These are phyloP conservation scores for Colletotrichum liriopes DNA, from an alignment of 2,329 filamentous ascomycete genomes.

Conservation along the genomic window DNA sequence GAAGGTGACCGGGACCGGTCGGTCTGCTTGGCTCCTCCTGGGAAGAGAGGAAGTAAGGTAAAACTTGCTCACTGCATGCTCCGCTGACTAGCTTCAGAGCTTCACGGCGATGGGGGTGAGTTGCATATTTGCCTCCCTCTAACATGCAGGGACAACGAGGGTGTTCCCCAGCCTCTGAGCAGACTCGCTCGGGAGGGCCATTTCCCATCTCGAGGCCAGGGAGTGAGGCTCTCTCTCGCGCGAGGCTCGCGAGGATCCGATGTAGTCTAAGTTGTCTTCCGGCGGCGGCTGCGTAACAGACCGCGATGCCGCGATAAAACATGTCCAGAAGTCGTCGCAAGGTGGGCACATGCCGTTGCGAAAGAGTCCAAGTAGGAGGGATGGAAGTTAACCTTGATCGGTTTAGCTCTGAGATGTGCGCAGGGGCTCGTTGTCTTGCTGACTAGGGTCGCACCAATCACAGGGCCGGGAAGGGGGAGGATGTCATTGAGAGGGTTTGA, in stretches of 20 bases:
- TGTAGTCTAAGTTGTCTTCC: not conserved
- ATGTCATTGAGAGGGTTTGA: slow-evolving; percentile 62
- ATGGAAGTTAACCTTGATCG: slow-evolving; percentile 33
- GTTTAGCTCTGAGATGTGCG: slow-evolving; percentile 37
- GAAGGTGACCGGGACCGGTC: not conserved
- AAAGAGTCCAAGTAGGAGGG: slow-evolving; percentile 2
- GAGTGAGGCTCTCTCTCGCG: too few relatives aligned
- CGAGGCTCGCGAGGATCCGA: too few relatives aligned
- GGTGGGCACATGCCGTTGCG: not conserved
- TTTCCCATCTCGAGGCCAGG: too few relatives aligned
- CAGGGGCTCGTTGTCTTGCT: slow-evolving; percentile 25
- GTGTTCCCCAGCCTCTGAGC: not conserved
- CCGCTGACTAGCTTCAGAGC: not conserved
- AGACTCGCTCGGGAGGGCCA: too few relatives aligned
- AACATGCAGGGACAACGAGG: not conserved
- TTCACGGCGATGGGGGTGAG: not conserved
- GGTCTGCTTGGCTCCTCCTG: not conserved
- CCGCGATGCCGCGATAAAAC: not conserved
- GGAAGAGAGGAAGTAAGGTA: not conserved
- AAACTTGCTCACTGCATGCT: slow-evolving; percentile 24
- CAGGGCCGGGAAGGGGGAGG: too few relatives aligned
- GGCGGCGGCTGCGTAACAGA: not conserved
- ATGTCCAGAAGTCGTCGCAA: not conserved
- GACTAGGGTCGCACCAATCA: slow-evolving; percentile 17
- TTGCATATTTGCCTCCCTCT: not conserved